phyloP scores from a whole-genome alignment of 2,329 filamentous ascomycete species.

The Periconia digitata region DNA sequence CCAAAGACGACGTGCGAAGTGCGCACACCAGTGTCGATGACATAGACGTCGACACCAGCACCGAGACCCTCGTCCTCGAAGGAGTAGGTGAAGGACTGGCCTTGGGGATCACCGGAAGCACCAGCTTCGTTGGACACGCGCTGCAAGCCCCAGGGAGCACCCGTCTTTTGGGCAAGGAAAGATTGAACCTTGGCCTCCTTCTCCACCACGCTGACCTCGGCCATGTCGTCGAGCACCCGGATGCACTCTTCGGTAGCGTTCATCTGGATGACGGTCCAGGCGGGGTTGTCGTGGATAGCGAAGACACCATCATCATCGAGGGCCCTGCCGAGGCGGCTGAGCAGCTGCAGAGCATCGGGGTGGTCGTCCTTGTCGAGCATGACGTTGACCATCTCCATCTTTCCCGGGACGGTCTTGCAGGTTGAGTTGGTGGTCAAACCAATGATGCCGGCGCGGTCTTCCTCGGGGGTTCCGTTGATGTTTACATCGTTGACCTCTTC shows the following conservation, averaged over 20 bases:
- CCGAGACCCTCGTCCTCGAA: conserved; percentile 42
- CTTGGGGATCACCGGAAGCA: conserved; percentile 26
- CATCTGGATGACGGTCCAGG: conserved; percentile 44
- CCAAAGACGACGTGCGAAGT: conserved; percentile 49
- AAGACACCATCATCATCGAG: conserved; percentile 40
- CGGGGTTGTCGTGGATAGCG: conserved; percentile 44
- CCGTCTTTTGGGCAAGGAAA: conserved; percentile 27
- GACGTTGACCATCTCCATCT: conserved; percentile 34
- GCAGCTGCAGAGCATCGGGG: conserved; percentile 5
- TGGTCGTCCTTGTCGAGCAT: conserved; percentile 21
- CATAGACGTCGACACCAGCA: conserved; percentile 51
- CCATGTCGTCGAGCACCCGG: conserved; percentile 41
- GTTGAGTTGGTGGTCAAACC: conserved; percentile 14
- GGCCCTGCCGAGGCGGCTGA: conserved; percentile 25
- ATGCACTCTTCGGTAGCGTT: conserved; percentile 46
- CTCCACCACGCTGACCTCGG: conserved; percentile 47
- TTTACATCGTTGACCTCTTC: conserved; percentile 9
- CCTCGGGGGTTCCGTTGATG: conserved; percentile 1
- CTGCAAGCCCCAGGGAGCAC: conserved; percentile 51
- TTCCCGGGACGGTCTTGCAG: conserved; percentile 27
- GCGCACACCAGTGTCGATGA: conserved; percentile 53
- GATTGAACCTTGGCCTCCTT: conserved; percentile 40
- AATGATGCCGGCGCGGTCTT: conserved; percentile 25
- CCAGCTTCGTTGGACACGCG: conserved; percentile 46
- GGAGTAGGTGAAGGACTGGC: conserved; percentile 46